Evolutionary conservation across 805 yeast species (phyloP).

Genomic region (Myxozyma kluyveri): DNA sequence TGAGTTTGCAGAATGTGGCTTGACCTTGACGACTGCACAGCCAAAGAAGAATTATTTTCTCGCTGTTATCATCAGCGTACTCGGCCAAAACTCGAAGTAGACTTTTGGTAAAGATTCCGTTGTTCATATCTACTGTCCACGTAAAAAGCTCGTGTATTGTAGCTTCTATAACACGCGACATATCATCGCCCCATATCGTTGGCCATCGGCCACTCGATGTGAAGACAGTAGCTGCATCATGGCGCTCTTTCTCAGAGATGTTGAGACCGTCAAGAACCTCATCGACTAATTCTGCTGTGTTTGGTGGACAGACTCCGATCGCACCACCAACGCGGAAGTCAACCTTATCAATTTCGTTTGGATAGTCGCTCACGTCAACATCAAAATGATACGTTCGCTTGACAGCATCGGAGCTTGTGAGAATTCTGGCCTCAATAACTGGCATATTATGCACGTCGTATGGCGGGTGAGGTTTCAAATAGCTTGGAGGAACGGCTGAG

Average conservation of each 20-base stretch:
- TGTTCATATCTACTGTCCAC: constrained; percentile 33
- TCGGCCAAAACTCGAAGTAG: constrained; percentile 31
- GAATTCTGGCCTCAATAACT: constrained; percentile 27
- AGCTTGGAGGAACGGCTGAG: constrained; percentile 24
- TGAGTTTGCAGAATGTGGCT: constrained; percentile 27
- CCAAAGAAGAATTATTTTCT: constrained; percentile 28
- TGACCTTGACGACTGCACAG: constrained; percentile 31
- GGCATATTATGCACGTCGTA: constrained; percentile 30
- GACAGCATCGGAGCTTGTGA: constrained; percentile 30
- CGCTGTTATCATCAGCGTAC: constrained; percentile 23
- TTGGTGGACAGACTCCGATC: constrained; percentile 35
- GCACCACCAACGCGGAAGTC: constrained; percentile 36
- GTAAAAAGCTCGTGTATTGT: constrained; percentile 30
- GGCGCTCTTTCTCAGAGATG: constrained; percentile 7
- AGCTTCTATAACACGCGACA: constrained; percentile 23
- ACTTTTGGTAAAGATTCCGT: constrained; percentile 29
- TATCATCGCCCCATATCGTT: constrained; percentile 34
- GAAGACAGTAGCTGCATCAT: constrained; percentile 15
- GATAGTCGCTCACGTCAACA: constrained; percentile 32
- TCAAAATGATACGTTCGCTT: constrained; percentile 35
- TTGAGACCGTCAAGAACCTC: constrained; percentile 26
- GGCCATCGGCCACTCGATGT: constrained; percentile 35
- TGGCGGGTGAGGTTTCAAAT: constrained; percentile 32
- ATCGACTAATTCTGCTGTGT: constrained; percentile 23
- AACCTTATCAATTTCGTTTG: constrained; percentile 32